Conservation (phyloP, 805 yeast species). For the Kuraishia ogatae region DNA sequence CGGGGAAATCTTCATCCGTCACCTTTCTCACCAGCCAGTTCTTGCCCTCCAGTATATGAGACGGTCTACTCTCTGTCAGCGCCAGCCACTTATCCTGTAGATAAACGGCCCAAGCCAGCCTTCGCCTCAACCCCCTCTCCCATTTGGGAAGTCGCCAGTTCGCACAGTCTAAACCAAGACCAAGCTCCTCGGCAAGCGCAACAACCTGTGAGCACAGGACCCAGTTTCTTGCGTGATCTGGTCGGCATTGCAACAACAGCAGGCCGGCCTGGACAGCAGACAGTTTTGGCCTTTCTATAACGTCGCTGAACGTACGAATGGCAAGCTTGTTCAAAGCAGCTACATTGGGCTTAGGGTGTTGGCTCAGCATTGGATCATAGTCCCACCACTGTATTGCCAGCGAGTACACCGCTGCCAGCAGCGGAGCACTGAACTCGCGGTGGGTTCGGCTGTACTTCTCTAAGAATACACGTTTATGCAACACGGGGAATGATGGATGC, state of each 20-base stretch:
- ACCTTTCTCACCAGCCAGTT: conserved; percentile 77
- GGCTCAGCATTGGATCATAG: conserved; percentile 66
- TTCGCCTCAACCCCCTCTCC: conserved; percentile 83
- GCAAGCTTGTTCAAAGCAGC: conserved; percentile 64
- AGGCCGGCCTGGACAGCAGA: conserved; percentile 91
- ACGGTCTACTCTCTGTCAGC: conserved; percentile 73
- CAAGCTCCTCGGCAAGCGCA: conserved; percentile 82
- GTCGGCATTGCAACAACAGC: conserved; percentile 59
- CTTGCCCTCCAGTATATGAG: conserved; percentile 60
- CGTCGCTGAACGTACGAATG: conserved; percentile 53
- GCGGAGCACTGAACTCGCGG: conserved; percentile 84
- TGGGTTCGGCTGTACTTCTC: conserved; percentile 89
- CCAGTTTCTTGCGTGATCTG: conserved; percentile 63
- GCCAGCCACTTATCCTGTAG: conserved; percentile 90
- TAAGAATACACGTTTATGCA: conserved; percentile 84
- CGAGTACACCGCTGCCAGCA: conserved; percentile 84
- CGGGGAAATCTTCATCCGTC: conserved; percentile 73
- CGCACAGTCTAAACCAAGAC: conserved; percentile 84
- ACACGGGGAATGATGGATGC: conserved; percentile 86
- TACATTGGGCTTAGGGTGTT: conserved; percentile 73
- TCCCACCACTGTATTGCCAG: conserved; percentile 95
- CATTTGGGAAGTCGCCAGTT: conserved; percentile 90
- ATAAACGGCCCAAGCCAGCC: conserved; percentile 95
- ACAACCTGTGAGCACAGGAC: conserved; percentile 79
- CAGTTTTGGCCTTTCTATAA: conserved; percentile 78